Percentiles rank a stretch among this genome's conserved stretches.
phyloP scores from a whole-genome alignment of 768 basidiomycete species.

The Roridomyces roridus region DNA sequence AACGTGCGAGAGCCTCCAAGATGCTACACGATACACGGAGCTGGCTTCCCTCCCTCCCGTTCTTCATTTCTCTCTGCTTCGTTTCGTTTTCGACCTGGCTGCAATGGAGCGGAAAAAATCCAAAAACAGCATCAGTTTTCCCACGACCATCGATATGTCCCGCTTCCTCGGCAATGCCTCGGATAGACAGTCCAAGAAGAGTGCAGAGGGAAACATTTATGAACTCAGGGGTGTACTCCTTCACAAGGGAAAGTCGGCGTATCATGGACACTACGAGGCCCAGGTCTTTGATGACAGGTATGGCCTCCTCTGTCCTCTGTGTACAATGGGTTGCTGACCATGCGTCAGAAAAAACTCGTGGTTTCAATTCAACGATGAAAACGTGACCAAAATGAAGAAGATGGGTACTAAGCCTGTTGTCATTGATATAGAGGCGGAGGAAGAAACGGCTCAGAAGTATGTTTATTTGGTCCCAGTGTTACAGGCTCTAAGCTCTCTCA shows the following conservation, averaged over 20 bases:
- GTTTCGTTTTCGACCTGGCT: constrained; percentile 88
- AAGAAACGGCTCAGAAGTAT: constrained; percentile 31
- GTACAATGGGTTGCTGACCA: constrained; percentile 9
- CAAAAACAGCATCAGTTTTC: constrained; percentile 83
- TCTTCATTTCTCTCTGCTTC: constrained; percentile 88
- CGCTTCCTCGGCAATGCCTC: constrained; percentile 54
- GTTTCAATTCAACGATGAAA: constrained; percentile 95
- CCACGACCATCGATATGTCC: constrained; percentile 74
- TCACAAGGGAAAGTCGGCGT: constrained; percentile 92
- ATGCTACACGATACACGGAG: constrained; percentile 81
- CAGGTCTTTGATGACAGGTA: constrained; percentile 79
- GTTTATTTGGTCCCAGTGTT: not conserved
- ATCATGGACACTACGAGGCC: constrained; percentile 90
- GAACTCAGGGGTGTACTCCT: constrained; percentile 85
- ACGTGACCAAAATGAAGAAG: constrained; percentile 66
- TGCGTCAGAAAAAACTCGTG: constrained; percentile 66
- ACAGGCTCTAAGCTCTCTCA: not conserved
- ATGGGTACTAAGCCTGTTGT: constrained; percentile 49
- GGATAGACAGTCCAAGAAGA: constrained; percentile 15
- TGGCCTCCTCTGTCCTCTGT: constrained; percentile 30
- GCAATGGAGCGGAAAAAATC: constrained; percentile 88
- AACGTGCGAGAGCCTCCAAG: constrained; percentile 70
- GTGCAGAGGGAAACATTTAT: constrained; percentile 54
- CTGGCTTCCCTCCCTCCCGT: constrained; percentile 81
- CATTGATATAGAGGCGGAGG: constrained; percentile 30